These are phyloP conservation scores for Cryptosporidium andersoni DNA, from an alignment of 169 alveolate species.

Conservation along the genomic window DNA sequence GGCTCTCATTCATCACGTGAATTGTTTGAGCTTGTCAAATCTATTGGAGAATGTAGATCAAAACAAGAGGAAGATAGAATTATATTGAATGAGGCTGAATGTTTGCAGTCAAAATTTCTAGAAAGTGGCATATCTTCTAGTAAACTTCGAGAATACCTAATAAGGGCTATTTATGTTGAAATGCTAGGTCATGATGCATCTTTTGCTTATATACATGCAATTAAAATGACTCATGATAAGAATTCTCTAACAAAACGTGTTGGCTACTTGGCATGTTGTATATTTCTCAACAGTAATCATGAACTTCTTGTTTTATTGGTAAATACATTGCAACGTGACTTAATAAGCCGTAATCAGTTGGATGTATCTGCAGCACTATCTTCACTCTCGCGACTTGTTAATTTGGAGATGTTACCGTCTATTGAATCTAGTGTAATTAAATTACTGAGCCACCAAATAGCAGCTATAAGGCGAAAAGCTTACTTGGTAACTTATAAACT, in stretches of 20 bases:
- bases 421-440: slow-evolving; percentile 83
- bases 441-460: slow-evolving; percentile 85
- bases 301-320: slow-evolving; percentile 90
- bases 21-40: slow-evolving; percentile 89
- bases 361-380: slow-evolving; percentile 89
- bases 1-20: slow-evolving; percentile 73
- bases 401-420: slow-evolving; percentile 87
- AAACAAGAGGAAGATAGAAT: slow-evolving; percentile 92
- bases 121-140: slow-evolving; percentile 83
- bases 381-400: slow-evolving; percentile 85
- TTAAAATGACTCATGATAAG: slow-evolving; percentile 87
- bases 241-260: slow-evolving; percentile 85
- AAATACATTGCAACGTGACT: slow-evolving; percentile 90
- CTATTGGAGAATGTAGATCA: slow-evolving; percentile 93
- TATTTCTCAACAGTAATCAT: slow-evolving; percentile 85
- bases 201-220: slow-evolving; percentile 91
- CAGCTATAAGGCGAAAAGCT: slow-evolving; percentile 91
- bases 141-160: slow-evolving; percentile 85
- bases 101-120: slow-evolving; percentile 80
- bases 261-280: slow-evolving; percentile 92
- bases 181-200: slow-evolving; percentile 95
- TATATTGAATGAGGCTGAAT: slow-evolving; percentile 84
- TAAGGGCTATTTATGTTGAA: slow-evolving; percentile 92
- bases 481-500: slow-evolving; percentile 82
- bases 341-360: slow-evolving; percentile 84